Evolutionary conservation across 306 rosid species (phyloP).

Genomic region (Delonix regia): DNA sequence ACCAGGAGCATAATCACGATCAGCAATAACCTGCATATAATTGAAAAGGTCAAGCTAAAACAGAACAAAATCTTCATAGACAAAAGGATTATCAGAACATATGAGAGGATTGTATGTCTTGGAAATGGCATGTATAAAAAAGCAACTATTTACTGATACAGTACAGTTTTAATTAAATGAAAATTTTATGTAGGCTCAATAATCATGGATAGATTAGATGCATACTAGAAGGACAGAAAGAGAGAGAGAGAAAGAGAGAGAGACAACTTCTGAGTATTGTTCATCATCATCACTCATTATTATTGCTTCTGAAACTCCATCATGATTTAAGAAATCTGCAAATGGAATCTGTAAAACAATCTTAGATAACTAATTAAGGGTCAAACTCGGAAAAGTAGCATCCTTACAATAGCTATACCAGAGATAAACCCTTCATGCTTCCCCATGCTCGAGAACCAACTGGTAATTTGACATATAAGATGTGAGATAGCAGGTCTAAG

Average conservation of each 20-base stretch:
- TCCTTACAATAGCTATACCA: conserved; percentile 58
- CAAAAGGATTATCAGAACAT: background rate
- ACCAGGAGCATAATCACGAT: conserved; percentile 67
- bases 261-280: conserved; percentile 65
- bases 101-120: background rate
- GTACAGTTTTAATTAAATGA: background rate
- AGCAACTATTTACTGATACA: background rate
- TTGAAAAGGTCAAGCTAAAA: conserved; percentile 17
- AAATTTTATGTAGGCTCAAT: conserved; percentile 19
- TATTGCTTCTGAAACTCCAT: conserved; percentile 70
- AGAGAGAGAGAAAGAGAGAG: conserved; percentile 23
- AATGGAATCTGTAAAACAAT: conserved; percentile 71
- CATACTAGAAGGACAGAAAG: background rate
- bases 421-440: conserved; percentile 69
- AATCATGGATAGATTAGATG: conserved; percentile 13
- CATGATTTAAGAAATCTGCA: conserved; percentile 86
- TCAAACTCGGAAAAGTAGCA: conserved; percentile 15
- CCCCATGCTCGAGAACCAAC: conserved; percentile 96
- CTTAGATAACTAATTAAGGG: conserved; percentile 20
- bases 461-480: conserved; percentile 45
- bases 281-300: conserved; percentile 70
- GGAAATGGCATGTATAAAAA: conserved; percentile 23
- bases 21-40: conserved; percentile 66
- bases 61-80: background rate
- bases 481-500: conserved; percentile 32